Percentiles rank a stretch among this genome's conserved stretches.
Evolutionary conservation across 2,329 filamentous ascomycete species (phyloP).

Genomic region (Myriosclerotinia scirpicola): DNA sequence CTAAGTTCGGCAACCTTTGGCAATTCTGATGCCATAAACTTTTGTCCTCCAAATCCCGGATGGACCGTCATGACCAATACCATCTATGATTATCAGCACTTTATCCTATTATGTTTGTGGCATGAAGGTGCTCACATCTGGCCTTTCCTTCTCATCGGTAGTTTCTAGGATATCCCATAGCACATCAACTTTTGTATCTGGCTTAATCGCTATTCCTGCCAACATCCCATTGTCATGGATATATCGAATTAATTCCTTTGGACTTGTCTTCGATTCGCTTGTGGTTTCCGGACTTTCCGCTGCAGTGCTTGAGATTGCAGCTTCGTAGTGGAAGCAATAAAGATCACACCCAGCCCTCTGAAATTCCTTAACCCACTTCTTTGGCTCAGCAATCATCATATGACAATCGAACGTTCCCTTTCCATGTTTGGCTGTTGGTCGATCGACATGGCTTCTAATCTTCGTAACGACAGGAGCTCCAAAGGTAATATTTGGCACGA

Average conservation of each 20-base stretch:
- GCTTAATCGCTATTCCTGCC: conserved; percentile 95
- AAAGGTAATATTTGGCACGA: conserved; percentile 98
- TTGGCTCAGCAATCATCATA: conserved; percentile 99
- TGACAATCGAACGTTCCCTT: conserved; percentile 98
- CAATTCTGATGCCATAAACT: conserved; percentile 95
- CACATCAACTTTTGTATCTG: conserved; percentile 85
- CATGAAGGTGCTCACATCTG: conserved; percentile 70
- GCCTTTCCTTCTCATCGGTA: conserved; percentile 69
- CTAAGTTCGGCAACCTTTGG: conserved; percentile 88
- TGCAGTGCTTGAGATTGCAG: conserved; percentile 77
- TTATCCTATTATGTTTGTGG: not conserved
- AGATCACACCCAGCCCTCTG: conserved; percentile 91
- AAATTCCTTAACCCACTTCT: conserved; percentile 98
- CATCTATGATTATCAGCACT: conserved; percentile 63
- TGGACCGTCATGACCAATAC: conserved; percentile 98
- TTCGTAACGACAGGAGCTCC: conserved; percentile 93
- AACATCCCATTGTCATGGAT: conserved; percentile 87
- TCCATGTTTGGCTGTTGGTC: conserved; percentile 66
- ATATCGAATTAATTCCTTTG: conserved; percentile 81
- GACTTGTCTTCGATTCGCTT: conserved; percentile 72
- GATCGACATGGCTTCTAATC: conserved; percentile 82
- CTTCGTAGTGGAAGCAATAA: conserved; percentile 99
- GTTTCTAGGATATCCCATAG: conserved; percentile 86
- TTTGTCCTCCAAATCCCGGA: conserved; percentile 95
- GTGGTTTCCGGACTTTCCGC: conserved; percentile 74